phyloP scores from a whole-genome alignment of 2,329 filamentous ascomycete species.

The Fusarium acutatum region DNA sequence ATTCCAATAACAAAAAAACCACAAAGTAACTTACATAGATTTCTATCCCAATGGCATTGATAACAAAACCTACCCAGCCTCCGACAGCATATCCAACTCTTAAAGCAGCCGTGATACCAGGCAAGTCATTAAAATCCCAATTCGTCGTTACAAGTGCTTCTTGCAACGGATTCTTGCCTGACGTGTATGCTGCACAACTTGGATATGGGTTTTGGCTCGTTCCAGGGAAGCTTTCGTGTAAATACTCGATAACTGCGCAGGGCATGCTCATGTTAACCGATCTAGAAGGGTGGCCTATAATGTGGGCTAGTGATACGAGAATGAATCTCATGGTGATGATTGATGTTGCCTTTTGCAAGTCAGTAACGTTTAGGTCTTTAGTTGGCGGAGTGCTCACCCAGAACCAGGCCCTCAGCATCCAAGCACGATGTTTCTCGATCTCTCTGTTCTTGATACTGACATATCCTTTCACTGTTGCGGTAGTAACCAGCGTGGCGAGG shows the following conservation, averaged over 20 bases:
- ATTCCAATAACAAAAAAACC: neutral
- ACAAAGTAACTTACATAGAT: neutral
- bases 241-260: slow-evolving; percentile 1
- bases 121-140: slow-evolving; percentile 6
- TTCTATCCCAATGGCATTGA: neutral
- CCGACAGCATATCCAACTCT: slow-evolving; percentile 5
- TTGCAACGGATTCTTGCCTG: neutral
- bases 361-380: rapidly evolving
- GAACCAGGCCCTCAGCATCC: slow-evolving; percentile 23
- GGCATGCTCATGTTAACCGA: neutral
- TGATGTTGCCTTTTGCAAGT: slow-evolving; percentile 1
- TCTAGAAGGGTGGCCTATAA: neutral
- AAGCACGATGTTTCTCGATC: slow-evolving; percentile 1
- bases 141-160: slow-evolving; percentile 8
- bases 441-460: neutral
- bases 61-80: neutral
- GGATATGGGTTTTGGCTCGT: neutral
- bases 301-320: neutral
- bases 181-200: neutral
- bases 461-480: neutral
- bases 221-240: neutral
- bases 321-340: slow-evolving; percentile 19
- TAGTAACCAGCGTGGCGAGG: neutral
- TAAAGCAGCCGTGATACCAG: neutral
- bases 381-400: neutral